Percentiles rank a stretch among this genome's conserved stretches.
Evolutionary conservation across 2,329 filamentous ascomycete species (phyloP).

Genomic region (Diaporthe amygdali): DNA sequence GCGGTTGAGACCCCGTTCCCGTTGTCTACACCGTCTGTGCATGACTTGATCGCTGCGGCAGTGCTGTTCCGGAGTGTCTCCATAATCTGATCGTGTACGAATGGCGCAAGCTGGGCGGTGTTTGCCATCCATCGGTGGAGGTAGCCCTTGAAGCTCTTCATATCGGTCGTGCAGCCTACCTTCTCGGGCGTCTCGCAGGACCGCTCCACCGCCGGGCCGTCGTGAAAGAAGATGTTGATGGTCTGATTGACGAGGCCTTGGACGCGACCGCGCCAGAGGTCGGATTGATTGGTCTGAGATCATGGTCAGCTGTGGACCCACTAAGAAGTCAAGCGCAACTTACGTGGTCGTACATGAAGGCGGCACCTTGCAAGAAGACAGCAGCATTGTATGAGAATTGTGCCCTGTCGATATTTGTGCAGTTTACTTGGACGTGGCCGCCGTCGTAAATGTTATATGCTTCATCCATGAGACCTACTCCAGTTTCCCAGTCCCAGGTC

Average conservation of each 20-base stretch:
- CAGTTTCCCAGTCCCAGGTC: conserved; percentile 56
- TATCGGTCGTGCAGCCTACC: conserved; percentile 61
- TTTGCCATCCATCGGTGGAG: conserved; percentile 56
- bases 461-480: conserved; percentile 51
- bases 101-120: conserved; percentile 54
- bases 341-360: conserved; percentile 68
- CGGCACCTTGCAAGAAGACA: conserved; percentile 61
- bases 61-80: conserved; percentile 52
- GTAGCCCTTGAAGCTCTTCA: conserved; percentile 63
- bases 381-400: conserved; percentile 69
- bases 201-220: conserved; percentile 50
- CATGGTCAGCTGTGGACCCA: background rate
- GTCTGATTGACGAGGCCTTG: conserved; percentile 50
- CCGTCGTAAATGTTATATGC: conserved; percentile 67
- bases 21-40: conserved; percentile 31
- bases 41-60: conserved; percentile 51
- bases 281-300: conserved; percentile 49
- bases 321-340: conserved; percentile 27
- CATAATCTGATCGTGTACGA: conserved; percentile 47
- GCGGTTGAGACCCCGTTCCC: conserved; percentile 41
- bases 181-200: conserved; percentile 56
- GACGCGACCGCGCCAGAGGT: conserved; percentile 58
- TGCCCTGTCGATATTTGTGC: conserved; percentile 57
- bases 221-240: conserved; percentile 37
- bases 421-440: conserved; percentile 55